These are phyloP conservation scores for Aspergillus diversus DNA, from an alignment of 495 filamentous ascomycete genomes.

Conservation along the genomic window DNA sequence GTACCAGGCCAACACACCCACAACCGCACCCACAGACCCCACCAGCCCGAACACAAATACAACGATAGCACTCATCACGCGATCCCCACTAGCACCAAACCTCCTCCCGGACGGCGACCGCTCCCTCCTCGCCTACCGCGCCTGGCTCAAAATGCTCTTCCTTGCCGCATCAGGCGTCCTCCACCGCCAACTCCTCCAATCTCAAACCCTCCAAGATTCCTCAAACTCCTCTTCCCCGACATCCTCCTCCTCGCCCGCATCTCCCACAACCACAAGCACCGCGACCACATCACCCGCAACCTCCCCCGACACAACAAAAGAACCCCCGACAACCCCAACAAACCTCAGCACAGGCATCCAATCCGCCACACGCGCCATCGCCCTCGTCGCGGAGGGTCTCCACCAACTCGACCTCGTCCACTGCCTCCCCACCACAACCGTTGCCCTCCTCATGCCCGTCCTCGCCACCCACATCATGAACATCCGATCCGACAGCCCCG, in stretches of 20 bases:
- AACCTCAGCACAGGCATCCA: slow-evolving; percentile 10
- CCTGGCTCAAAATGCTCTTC: slow-evolving; percentile 21
- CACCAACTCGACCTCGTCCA: slow-evolving; percentile 12
- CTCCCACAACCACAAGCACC: neutral
- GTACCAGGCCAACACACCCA: neutral
- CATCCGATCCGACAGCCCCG: slow-evolving; percentile 6
- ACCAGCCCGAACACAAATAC: no score
- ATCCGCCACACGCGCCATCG: slow-evolving; percentile 9
- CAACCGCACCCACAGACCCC: no score
- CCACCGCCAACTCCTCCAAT: neutral
- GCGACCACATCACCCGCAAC: neutral
- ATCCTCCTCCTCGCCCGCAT: neutral
- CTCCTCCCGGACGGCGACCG: slow-evolving; percentile 2
- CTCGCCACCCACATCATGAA: slow-evolving; percentile 11
- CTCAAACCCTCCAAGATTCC: neutral
- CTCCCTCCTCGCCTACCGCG: slow-evolving; percentile 17
- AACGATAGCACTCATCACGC: no score
- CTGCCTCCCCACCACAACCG: slow-evolving; percentile 17
- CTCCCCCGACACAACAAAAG: neutral
- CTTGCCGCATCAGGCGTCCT: slow-evolving; percentile 11
- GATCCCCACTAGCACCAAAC: no score
- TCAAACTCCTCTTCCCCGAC: neutral
- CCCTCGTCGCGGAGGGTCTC: slow-evolving; percentile 13
- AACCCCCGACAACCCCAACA: no score
- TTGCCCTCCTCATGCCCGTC: slow-evolving; percentile 14